Evolutionary conservation across 352 stramenopile genomes (phyloP).

Genomic region (Achlya hypogyna): DNA sequence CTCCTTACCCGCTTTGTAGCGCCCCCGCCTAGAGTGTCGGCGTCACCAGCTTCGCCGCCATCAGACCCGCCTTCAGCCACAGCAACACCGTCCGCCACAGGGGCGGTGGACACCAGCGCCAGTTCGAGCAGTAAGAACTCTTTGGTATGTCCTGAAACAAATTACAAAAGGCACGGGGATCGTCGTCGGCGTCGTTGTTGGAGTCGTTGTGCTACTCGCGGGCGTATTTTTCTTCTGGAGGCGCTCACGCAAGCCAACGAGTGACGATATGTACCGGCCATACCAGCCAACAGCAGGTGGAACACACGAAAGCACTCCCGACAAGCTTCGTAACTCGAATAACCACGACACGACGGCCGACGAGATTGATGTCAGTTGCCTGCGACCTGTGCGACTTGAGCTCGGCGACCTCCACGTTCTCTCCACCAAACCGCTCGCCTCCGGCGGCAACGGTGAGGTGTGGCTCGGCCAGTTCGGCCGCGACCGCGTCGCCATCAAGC

Average conservation of each 20-base stretch:
- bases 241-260: not conserved
- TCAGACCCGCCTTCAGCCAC: too few relatives aligned
- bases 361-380: not conserved
- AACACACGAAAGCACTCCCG: not conserved
- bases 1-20: too few relatives aligned
- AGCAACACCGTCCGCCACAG: too few relatives aligned
- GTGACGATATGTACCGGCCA: not conserved
- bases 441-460: constrained; percentile 3
- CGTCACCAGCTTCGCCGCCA: too few relatives aligned
- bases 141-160: not conserved
- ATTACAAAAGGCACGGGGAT: not conserved
- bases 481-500: not conserved
- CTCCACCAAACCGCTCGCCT: not conserved
- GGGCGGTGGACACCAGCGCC: not conserved
- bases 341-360: too few relatives aligned
- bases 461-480: not conserved
- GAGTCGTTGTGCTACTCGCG: not conserved
- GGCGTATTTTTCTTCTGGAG: not conserved
- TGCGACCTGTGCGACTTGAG: not conserved
- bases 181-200: not conserved
- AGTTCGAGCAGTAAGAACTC: not conserved
- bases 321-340: too few relatives aligned
- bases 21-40: too few relatives aligned
- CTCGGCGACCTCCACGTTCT: not conserved
- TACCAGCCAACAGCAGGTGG: not conserved